Evolutionary conservation across 306 rosid species (phyloP).

Genomic region (Vicia faba): DNA sequence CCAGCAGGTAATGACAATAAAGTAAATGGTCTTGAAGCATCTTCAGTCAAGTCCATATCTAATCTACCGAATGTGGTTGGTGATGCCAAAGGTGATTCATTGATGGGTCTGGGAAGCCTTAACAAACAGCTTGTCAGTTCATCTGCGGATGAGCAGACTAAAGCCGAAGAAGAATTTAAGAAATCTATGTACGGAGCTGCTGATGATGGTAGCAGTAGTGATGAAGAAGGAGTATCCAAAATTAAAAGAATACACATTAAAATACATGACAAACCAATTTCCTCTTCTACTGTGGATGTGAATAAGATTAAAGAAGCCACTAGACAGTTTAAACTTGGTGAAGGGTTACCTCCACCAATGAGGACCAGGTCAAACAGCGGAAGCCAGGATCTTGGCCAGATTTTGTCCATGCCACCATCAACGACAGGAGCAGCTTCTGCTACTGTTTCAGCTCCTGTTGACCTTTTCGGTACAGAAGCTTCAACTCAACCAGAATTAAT

Average conservation of each 20-base stretch:
- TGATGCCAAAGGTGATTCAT: slow-evolving; percentile 52
- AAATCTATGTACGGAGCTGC: slow-evolving; percentile 83
- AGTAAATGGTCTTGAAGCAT: slow-evolving; percentile 53
- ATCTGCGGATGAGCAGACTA: slow-evolving; percentile 79
- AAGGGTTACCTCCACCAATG: slow-evolving; percentile 70
- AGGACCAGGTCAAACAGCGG: slow-evolving; percentile 77
- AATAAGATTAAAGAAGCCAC: slow-evolving; percentile 95
- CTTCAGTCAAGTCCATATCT: slow-evolving; percentile 52
- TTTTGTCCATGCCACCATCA: slow-evolving; percentile 59
- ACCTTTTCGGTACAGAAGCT: slow-evolving; percentile 67
- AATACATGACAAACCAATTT: slow-evolving; percentile 82
- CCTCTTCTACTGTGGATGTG: slow-evolving; percentile 82
- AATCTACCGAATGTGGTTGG: slow-evolving; percentile 53
- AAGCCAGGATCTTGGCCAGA: slow-evolving; percentile 81
- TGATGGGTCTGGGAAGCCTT: slow-evolving; percentile 73
- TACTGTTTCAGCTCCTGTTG: slow-evolving; percentile 59
- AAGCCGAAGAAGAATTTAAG: slow-evolving; percentile 97
- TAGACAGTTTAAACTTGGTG: slow-evolving; percentile 76
- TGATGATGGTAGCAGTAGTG: slow-evolving; percentile 92
- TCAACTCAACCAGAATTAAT: slow-evolving; percentile 54
- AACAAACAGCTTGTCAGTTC: slow-evolving; percentile 57
- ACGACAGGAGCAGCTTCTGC: slow-evolving; percentile 52
- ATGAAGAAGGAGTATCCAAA: slow-evolving; percentile 87
- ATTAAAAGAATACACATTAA: slow-evolving; percentile 69
- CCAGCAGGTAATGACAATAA: slow-evolving; percentile 56